Base-by-base conservation (phyloP, 345 rosid genomes). In the Linum lewisii region DNA sequence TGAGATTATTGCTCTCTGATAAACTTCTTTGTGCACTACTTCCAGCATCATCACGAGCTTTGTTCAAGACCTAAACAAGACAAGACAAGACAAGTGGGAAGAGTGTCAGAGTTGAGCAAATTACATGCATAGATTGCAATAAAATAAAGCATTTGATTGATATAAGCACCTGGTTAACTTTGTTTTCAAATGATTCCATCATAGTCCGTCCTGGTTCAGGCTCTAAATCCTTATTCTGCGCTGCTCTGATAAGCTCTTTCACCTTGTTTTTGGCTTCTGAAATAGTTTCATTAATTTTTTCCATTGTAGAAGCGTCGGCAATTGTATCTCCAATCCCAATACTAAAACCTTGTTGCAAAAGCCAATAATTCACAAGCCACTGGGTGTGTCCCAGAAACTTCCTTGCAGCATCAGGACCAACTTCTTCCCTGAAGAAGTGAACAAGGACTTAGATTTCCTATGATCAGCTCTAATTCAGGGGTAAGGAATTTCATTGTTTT, bases 361-460 rank as follows among this genome's bases (percentile, higher is more conserved):
- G 91, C 99, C 99, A 92, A 75, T 92, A 92, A 63, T 92, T 92
- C 60, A 92, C 99, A 74, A 92, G 99, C 99, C 99, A 92, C 65
- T 92, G 99, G 7, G 99, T 92, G 66, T 92, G 99, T 42, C 99
- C 99, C 66, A 92, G 84, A 76, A 92, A 92, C 65, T 89, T 92
- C 63, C 99, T 85, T 58, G 99, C 99, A 14, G 99, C 95, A 89
- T 92, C 98, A 34, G 98, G 98, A 65, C 99, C 99, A 70, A 92
- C 97, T 68, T 92, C 99, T 76, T 92, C 99, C 98, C 99, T 92
- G 74, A 50, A 64, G 23, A 65, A 25, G 63, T 38, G 7, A 42
- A 65, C 42, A 37, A 36, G 8, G 18, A 54, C 6, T 38, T 22
- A 10, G 22, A 25, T 6, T 19, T 34, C 21, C n/a, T 29, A 19